Conservation (phyloP, 805 yeast genomes). For the Schwanniomyces pseudopolymorphus region DNA sequence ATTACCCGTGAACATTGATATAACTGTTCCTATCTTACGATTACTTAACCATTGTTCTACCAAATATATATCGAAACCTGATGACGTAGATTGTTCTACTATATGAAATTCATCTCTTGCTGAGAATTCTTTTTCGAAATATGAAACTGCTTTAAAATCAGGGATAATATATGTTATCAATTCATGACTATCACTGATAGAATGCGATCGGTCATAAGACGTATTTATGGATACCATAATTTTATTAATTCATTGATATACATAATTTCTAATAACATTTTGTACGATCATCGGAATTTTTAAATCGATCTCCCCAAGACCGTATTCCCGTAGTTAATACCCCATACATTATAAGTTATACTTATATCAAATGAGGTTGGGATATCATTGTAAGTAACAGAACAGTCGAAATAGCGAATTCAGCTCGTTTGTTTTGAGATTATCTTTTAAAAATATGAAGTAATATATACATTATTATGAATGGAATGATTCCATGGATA, state of each 20-base stretch:
- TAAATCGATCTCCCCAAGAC: not conserved
- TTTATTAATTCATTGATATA: not conserved
- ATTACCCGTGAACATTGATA: slow-evolving; percentile 87
- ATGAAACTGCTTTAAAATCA: slow-evolving; percentile 54
- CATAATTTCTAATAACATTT: not conserved
- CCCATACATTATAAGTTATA: no score
- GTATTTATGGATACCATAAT: not conserved
- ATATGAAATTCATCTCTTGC: slow-evolving; percentile 35
- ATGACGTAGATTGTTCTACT: slow-evolving; percentile 46
- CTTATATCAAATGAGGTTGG: no score
- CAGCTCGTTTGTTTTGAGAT: no score
- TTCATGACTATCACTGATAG: slow-evolving; percentile 10
- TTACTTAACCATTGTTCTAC: slow-evolving; percentile 94
- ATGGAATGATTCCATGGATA: no score
- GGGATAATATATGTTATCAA: slow-evolving; percentile 49
- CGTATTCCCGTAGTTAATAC: not conserved
- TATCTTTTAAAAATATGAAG: no score
- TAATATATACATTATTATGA: no score
- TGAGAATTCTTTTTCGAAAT: slow-evolving; percentile 41
- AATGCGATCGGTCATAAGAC: not conserved
- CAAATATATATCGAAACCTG: slow-evolving; percentile 85
- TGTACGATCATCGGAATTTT: not conserved
- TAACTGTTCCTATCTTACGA: slow-evolving; percentile 62
- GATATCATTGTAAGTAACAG: no score
- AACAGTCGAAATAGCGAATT: no score